Percentiles rank a stretch among this genome's conserved stretches.
Evolutionary conservation across 202 grass and related monocot species (phyloP).

Genomic region (Sporobolus alterniflorus): DNA sequence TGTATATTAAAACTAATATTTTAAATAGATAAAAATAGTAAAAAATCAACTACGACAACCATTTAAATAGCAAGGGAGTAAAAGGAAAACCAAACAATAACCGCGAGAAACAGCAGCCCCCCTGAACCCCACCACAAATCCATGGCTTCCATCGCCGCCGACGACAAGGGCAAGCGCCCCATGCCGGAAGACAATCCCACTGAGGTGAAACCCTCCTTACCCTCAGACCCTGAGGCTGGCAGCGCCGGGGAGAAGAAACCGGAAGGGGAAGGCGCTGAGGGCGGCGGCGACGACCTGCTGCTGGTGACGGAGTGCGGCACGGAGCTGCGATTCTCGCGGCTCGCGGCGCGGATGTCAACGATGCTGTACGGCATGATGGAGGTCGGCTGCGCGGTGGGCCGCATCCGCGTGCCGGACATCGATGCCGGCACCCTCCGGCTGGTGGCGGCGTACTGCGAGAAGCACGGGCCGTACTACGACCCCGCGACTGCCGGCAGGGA

Average conservation of each 20-base stretch:
- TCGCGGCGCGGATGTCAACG: conserved; percentile 34
- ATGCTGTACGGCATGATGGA: conserved; percentile 32
- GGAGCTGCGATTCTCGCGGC: conserved; percentile 35
- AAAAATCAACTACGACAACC: no score
- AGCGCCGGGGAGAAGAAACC: neutral
- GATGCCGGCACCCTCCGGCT: conserved; percentile 16
- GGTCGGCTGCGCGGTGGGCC: conserved; percentile 1
- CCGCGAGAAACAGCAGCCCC: neutral
- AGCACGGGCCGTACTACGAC: conserved; percentile 42
- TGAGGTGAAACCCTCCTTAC: neutral
- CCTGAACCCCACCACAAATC: neutral
- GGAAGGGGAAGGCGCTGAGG: neutral
- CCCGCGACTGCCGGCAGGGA: conserved; percentile 15
- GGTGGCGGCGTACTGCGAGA: conserved; percentile 36
- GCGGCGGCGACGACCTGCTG: neutral
- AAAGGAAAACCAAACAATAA: neutral
- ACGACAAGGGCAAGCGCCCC: conserved; percentile 37
- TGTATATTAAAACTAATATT: no score
- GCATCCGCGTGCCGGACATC: conserved; percentile 22
- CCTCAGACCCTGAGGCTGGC: neutral
- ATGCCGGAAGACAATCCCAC: neutral
- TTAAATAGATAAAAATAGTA: no score
- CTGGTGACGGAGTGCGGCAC: conserved; percentile 39
- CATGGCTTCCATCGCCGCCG: conserved; percentile 35
- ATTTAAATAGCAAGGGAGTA: no score